Conservation (phyloP, 352 stramenopile species). For the Pythium periplocum region DNA sequence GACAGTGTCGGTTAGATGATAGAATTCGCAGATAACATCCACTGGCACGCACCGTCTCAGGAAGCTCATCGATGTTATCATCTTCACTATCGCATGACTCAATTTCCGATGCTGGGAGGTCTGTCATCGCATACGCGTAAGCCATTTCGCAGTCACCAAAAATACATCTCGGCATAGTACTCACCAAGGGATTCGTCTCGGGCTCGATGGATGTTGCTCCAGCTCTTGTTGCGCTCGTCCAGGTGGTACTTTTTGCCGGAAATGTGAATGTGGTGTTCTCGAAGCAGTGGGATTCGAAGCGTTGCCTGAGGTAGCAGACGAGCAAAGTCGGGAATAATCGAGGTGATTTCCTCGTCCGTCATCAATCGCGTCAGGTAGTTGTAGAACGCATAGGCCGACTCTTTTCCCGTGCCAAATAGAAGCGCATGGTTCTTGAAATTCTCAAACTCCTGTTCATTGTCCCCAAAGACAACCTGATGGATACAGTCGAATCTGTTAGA, state of each 20-base stretch:
- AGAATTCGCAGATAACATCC: neutral
- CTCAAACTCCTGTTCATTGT: slow-evolving; percentile 66
- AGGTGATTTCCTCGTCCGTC: slow-evolving; percentile 37
- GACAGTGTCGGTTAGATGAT: too few relatives aligned
- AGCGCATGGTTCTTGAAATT: slow-evolving; percentile 74
- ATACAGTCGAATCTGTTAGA: neutral
- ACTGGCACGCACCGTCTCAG: slow-evolving; percentile 40
- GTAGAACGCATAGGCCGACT: slow-evolving; percentile 62
- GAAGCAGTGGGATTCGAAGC: slow-evolving; percentile 64
- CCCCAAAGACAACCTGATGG: slow-evolving; percentile 21
- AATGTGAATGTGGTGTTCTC: slow-evolving; percentile 55
- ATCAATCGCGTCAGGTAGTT: slow-evolving; percentile 57
- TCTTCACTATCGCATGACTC: slow-evolving; percentile 40
- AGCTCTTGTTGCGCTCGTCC: slow-evolving; percentile 56
- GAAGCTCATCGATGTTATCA: slow-evolving; percentile 66
- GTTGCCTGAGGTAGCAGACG: slow-evolving; percentile 52
- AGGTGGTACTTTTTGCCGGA: slow-evolving; percentile 3
- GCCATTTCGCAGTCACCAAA: neutral
- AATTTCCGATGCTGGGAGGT: too few relatives aligned
- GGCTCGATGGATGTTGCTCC: slow-evolving; percentile 33
- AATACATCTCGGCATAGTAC: slow-evolving; percentile 4
- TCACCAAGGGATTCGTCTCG: slow-evolving; percentile 30
- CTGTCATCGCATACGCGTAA: too few relatives aligned
- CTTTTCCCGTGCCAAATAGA: slow-evolving; percentile 65
- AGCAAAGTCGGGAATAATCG: slow-evolving; percentile 81